Conservation (phyloP, 257 asterid genomes). For the Solanum infundibuliforme region DNA sequence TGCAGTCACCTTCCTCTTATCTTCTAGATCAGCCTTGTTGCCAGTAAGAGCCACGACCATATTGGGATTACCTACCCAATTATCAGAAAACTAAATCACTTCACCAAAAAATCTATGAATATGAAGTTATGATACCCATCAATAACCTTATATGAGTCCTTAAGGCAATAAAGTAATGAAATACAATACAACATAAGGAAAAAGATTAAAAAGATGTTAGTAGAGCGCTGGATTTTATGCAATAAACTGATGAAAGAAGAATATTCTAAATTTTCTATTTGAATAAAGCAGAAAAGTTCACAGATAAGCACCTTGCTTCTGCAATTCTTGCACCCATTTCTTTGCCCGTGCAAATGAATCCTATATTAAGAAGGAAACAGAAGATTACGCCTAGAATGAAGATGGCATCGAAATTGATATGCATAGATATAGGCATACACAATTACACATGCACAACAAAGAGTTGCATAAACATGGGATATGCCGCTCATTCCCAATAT, state of each 20-base stretch:
- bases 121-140: neutral
- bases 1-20: constrained; percentile 67
- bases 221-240: neutral
- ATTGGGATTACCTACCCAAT: constrained; percentile 59
- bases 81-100: neutral
- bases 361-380: constrained; percentile 14
- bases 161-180: neutral
- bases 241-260: neutral
- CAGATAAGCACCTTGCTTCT: constrained; percentile 69
- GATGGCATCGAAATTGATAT: neutral
- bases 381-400: neutral
- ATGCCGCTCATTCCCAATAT: neutral
- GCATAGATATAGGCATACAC: neutral
- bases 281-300: neutral
- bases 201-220: neutral
- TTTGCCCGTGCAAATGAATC: constrained; percentile 82
- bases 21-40: constrained; percentile 86
- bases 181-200: neutral
- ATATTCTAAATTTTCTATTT: neutral
- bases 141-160: neutral
- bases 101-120: neutral
- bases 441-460: neutral
- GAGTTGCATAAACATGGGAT: neutral
- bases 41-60: constrained; percentile 94
- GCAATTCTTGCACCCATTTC: constrained; percentile 98